These are phyloP conservation scores for Xylaria cubensis DNA, from an alignment of 495 filamentous ascomycete species.

Conservation along the genomic window DNA sequence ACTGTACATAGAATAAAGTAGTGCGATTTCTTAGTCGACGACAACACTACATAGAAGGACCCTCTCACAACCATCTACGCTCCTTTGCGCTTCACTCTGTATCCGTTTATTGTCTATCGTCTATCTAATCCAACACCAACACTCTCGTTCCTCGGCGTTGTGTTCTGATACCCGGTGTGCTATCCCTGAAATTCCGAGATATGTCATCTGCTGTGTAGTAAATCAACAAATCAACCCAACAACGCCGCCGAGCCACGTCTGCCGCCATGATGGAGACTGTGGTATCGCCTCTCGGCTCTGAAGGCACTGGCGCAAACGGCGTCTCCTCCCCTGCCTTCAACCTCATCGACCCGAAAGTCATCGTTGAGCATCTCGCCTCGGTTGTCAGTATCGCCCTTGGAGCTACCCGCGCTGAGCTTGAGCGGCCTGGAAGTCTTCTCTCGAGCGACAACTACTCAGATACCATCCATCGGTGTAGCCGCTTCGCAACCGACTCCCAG, in stretches of 20 bases:
- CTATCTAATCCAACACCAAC: constrained; percentile 34
- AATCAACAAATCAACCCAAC: constrained; percentile 20
- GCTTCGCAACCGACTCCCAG: constrained; percentile 88
- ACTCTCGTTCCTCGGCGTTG: constrained; percentile 28
- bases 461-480: constrained; percentile 83
- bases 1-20: background rate
- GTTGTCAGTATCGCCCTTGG: constrained; percentile 87
- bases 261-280: constrained; percentile 54
- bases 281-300: constrained; percentile 49
- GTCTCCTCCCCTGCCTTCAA: constrained; percentile 51
- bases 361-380: constrained; percentile 80
- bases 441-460: constrained; percentile 72
- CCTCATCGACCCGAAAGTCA: constrained; percentile 53
- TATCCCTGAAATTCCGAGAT: constrained; percentile 32
- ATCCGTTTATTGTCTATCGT: constrained; percentile 25
- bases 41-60: constrained; percentile 9
- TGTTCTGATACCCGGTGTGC: constrained; percentile 29
- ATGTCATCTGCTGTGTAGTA: constrained; percentile 35
- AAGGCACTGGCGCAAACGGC: constrained; percentile 51
- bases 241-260: constrained; percentile 30
- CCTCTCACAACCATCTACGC: background rate
- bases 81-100: constrained; percentile 22
- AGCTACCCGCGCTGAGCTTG: constrained; percentile 79
- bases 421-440: constrained; percentile 80
- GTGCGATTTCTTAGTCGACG: constrained; percentile 4